phyloP scores from a whole-genome alignment of 2,329 filamentous ascomycete genomes.

The Colletotrichum tabaci region DNA sequence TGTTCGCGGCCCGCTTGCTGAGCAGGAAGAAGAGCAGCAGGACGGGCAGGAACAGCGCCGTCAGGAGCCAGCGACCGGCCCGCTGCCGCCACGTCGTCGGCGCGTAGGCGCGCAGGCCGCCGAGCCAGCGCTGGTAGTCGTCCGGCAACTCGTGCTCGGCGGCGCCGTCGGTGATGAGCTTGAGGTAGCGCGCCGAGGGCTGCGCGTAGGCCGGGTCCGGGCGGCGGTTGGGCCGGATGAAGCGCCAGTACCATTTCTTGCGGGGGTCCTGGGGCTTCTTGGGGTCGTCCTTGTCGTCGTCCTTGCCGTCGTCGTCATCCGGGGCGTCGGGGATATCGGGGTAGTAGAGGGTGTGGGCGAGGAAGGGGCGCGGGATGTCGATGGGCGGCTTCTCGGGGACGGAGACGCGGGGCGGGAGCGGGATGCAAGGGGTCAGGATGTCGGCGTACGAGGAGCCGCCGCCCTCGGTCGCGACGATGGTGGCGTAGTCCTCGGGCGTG shows the following conservation, averaged over 20 bases:
- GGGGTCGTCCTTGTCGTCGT: constrained; percentile 34
- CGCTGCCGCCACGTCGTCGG: constrained; percentile 77
- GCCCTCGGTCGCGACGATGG: constrained; percentile 92
- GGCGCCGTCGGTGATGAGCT: constrained; percentile 84
- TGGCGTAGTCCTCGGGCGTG: constrained; percentile 83
- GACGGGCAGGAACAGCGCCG: constrained; percentile 55
- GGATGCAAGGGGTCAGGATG: constrained; percentile 83
- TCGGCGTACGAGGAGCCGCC: constrained; percentile 89
- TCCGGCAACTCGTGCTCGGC: constrained; percentile 83
- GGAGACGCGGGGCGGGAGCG: constrained; percentile 71
- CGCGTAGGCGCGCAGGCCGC: constrained; percentile 77
- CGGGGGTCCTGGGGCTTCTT: constrained; percentile 42
- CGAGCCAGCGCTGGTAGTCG: constrained; percentile 83
- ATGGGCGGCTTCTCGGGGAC: constrained; percentile 76
- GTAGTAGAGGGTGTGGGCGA: constrained; percentile 88
- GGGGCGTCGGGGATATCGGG: constrained; percentile 63
- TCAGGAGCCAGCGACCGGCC: constrained; percentile 76
- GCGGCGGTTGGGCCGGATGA: constrained; percentile 65
- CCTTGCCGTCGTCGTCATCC: constrained; percentile 48
- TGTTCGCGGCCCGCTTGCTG: constrained; percentile 69
- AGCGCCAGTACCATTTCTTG: constrained; percentile 63
- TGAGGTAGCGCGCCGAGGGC: constrained; percentile 86
- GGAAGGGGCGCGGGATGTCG: constrained; percentile 74
- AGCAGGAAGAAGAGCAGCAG: constrained; percentile 32
- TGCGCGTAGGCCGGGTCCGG: constrained; percentile 82